Base-by-base conservation (phyloP, 306 rosid genomes). In the Trichosanthes cucumerina region DNA sequence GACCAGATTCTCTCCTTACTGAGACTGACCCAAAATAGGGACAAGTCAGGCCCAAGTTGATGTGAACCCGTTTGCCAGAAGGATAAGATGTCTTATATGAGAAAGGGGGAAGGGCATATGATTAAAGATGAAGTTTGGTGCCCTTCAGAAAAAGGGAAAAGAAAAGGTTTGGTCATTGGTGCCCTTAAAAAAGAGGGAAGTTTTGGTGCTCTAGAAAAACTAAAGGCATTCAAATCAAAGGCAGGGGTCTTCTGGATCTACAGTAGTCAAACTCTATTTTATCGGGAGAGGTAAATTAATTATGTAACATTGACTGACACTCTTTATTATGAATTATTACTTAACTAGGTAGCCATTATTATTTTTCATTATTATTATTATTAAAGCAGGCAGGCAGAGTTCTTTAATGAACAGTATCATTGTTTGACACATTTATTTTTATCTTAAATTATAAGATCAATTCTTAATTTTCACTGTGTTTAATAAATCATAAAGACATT, bases 261-360 rank as follows among this genome's bases (percentile, higher is more conserved):
- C 36, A 70, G 33, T 15, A 5, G 56, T 71, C 77, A 71, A 71
- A 71, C 58, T 44, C 71, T 64, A 46, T 71, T 70, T 44, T 44
- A 46, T 70, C 6, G 76, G 49, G 54, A 70, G 76, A 43, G 76
- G 73, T 66, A 70, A 50, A 71, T 71, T 71, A 8, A 71, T 24
- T 21, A 69, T 39, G 18, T 21, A 21, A 5, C 34, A 12, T 69
- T 69, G 34, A 69, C 75, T 43, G 36, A 23, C 46, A 12, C 36
- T 69, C 14, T 28, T 46, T 7, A 72, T 72, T 72, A 72, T 47
- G 1, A 72, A 23, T 44, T 21, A 23, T 44, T 68, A 41, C 36
- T 44, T 44, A 13, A 71, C 54, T 12, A 44, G 56, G 7, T 44
- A 13, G 36, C 33, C 76, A 70, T 44, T 28, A 31, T 63, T 63